phyloP scores from a whole-genome alignment of 2,329 filamentous ascomycete species.

The Cladosporium sp. region DNA sequence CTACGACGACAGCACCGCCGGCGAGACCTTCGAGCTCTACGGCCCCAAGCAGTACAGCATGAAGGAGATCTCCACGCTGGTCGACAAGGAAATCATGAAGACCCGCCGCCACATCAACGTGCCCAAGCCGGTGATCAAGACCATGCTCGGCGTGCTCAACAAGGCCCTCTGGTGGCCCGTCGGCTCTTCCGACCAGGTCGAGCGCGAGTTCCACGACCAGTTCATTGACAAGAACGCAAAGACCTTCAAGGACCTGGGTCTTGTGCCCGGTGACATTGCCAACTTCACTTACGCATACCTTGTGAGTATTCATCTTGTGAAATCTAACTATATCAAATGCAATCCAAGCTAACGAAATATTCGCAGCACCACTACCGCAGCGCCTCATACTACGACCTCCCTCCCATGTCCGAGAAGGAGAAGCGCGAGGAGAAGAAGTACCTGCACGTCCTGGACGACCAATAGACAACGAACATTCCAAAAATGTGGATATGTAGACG shows the following conservation, averaged over 20 bases:
- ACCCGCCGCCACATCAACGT: constrained; percentile 87
- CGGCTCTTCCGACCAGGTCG: constrained; percentile 78
- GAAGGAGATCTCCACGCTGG: constrained; percentile 79
- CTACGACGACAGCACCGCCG: constrained; percentile 84
- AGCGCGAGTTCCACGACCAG: constrained; percentile 92
- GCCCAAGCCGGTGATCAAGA: constrained; percentile 77
- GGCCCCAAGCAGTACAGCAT: constrained; percentile 92
- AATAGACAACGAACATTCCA: constrained; percentile 52
- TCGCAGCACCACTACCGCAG: constrained; percentile 86
- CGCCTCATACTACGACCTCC: constrained; percentile 85
- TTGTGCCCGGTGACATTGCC: constrained; percentile 82
- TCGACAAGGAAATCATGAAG: constrained; percentile 91
- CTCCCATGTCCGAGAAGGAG: constrained; percentile 91
- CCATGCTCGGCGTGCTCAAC: constrained; percentile 73
- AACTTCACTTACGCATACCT: constrained; percentile 92
- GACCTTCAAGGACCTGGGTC: constrained; percentile 91
- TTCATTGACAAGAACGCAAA: constrained; percentile 86
- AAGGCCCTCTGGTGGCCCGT: constrained; percentile 85
- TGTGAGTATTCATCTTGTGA: constrained; percentile 54
- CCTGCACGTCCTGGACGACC: constrained; percentile 86
- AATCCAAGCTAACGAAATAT: background rate
- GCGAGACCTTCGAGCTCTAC: constrained; percentile 91
- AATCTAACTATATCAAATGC: background rate
- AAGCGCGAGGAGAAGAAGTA: constrained; percentile 95
- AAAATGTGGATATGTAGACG: background rate